Evolutionary conservation across 768 basidiomycete genomes (phyloP).

Genomic region (Tremella fuciformis): DNA sequence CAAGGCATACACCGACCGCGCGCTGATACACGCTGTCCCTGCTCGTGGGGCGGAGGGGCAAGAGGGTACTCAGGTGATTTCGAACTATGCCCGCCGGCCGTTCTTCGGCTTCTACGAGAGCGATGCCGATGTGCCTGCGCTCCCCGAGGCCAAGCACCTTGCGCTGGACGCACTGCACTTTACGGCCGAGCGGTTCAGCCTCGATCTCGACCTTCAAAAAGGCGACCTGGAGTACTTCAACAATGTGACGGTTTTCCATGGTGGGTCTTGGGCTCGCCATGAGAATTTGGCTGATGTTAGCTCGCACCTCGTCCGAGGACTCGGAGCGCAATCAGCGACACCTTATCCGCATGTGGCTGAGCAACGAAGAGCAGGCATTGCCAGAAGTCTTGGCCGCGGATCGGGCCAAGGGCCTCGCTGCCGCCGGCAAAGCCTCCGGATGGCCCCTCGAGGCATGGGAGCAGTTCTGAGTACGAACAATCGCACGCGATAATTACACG

Average conservation of each 20-base stretch:
- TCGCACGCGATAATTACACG: no score
- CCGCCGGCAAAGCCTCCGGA: slow-evolving; percentile 1
- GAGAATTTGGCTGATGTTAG: neutral
- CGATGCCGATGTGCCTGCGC: slow-evolving; percentile 17
- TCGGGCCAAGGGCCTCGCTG: neutral
- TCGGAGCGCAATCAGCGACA: slow-evolving; percentile 25
- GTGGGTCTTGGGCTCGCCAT: slow-evolving; percentile 3
- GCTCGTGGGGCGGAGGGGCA: neutral
- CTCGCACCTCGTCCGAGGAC: slow-evolving; percentile 24
- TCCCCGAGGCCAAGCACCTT: slow-evolving; percentile 27
- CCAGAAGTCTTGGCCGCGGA: slow-evolving; percentile 11
- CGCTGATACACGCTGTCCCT: slow-evolving; percentile 9
- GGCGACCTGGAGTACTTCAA: slow-evolving; percentile 36
- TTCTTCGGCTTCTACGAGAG: slow-evolving; percentile 33
- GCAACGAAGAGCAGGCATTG: slow-evolving; percentile 18
- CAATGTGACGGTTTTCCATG: slow-evolving; percentile 29
- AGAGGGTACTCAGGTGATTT: slow-evolving; percentile 15
- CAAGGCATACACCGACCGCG: slow-evolving; percentile 4
- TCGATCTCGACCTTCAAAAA: slow-evolving; percentile 28
- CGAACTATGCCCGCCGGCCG: slow-evolving; percentile 24
- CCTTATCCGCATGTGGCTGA: slow-evolving; percentile 22
- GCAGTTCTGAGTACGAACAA: no score
- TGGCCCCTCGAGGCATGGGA: slow-evolving; percentile 32
- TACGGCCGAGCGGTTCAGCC: slow-evolving; percentile 28
- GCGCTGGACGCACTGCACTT: slow-evolving; percentile 34